These are phyloP conservation scores for Komagataella ulmi DNA, from an alignment of 805 yeast species.

Conservation along the genomic window DNA sequence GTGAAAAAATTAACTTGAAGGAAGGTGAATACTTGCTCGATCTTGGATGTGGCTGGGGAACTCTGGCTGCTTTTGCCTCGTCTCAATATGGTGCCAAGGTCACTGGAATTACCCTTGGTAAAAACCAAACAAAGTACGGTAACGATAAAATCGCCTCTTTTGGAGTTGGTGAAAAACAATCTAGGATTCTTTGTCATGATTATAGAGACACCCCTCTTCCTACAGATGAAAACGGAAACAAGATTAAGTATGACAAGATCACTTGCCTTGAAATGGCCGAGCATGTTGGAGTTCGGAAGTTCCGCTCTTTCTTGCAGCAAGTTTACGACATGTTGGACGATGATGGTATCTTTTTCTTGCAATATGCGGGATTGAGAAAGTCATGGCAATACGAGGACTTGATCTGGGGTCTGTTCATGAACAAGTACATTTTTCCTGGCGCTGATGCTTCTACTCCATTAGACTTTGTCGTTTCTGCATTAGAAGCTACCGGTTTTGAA, in stretches of 20 bases:
- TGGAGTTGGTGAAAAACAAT: slow-evolving; percentile 57
- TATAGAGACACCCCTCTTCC: slow-evolving; percentile 80
- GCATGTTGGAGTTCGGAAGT: slow-evolving; percentile 87
- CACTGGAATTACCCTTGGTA: slow-evolving; percentile 84
- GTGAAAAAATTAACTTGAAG: slow-evolving; percentile 69
- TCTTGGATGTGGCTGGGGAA: slow-evolving; percentile 95
- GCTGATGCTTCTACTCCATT: slow-evolving; percentile 94
- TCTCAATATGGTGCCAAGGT: slow-evolving; percentile 73
- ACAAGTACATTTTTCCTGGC: slow-evolving; percentile 93
- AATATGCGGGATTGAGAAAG: slow-evolving; percentile 84
- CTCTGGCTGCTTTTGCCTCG: slow-evolving; percentile 76
- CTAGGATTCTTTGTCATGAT: slow-evolving; percentile 68
- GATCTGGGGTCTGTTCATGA: slow-evolving; percentile 92
- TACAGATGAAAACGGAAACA: slow-evolving; percentile 19
- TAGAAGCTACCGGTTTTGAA: slow-evolving; percentile 82
- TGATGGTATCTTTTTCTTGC: slow-evolving; percentile 79
- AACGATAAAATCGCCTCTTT: slow-evolving; percentile 54
- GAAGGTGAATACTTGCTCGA: slow-evolving; percentile 69
- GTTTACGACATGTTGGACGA: slow-evolving; percentile 82
- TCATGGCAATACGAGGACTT: slow-evolving; percentile 91
- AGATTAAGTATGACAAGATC: slow-evolving; percentile 61
- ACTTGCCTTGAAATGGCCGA: slow-evolving; percentile 93
- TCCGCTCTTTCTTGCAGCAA: slow-evolving; percentile 61
- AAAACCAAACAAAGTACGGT: slow-evolving; percentile 87
- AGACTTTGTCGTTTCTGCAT: slow-evolving; percentile 61